Evolutionary conservation across 192 early-diverging fungal genomes (phyloP).

Genomic region (Coemansia sp.): DNA sequence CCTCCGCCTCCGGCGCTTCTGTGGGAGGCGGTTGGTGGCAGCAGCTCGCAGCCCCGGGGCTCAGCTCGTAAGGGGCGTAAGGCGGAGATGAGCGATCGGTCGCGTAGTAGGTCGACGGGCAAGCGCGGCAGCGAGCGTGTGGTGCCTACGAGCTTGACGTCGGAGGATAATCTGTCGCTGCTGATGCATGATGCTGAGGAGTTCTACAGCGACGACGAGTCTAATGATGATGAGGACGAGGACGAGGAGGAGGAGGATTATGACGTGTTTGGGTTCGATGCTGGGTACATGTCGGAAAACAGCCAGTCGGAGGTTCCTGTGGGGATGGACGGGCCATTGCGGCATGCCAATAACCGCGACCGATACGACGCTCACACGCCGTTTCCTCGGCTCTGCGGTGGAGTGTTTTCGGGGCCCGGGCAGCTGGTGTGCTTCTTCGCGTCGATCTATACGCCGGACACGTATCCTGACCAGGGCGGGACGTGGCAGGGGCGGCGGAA

Average conservation of each 20-base stretch:
- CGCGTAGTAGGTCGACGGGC: conserved; percentile 2
- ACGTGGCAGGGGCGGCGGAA: conserved; percentile 13
- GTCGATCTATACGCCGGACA: conserved; percentile 42
- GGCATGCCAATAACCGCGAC: conserved; percentile 37
- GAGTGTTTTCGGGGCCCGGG: conserved; percentile 49
- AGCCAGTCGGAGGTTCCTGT: conserved; percentile 21
- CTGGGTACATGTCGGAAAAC: conserved; percentile 25
- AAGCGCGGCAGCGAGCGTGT: neutral
- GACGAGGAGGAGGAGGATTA: conserved; percentile 10
- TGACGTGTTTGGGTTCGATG: conserved; percentile 15
- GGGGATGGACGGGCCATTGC: conserved; percentile 27
- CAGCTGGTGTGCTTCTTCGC: conserved; percentile 53
- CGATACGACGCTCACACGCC: conserved; percentile 41
- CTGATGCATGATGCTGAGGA: conserved; percentile 10
- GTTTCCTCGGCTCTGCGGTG: conserved; percentile 58
- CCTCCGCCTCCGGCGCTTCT: conserved; percentile 25
- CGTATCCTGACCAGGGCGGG: conserved; percentile 31
- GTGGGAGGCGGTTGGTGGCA: neutral
- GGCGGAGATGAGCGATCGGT: neutral
- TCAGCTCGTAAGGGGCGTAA: neutral
- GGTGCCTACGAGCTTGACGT: conserved; percentile 16
- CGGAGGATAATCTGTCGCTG: conserved; percentile 21
- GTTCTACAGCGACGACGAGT: neutral
- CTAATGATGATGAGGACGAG: neutral
- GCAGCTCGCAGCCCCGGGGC: neutral